Evolutionary conservation across 768 basidiomycete species (phyloP).

Genomic region (Leccinellum albellum): DNA sequence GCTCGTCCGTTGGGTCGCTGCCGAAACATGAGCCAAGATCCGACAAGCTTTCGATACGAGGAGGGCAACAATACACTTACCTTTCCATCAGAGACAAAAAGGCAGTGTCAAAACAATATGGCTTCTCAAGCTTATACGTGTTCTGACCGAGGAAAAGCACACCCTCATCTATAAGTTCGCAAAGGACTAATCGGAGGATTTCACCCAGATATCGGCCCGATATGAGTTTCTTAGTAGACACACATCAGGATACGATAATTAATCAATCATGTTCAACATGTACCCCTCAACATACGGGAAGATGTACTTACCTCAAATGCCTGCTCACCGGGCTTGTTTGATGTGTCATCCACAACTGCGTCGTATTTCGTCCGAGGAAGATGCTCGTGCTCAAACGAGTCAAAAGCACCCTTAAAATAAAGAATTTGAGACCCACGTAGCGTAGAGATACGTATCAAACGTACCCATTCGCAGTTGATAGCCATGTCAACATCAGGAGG

Average conservation of each 20-base stretch:
- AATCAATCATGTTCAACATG: background rate
- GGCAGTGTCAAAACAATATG: conserved; percentile 92
- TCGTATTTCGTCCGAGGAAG: conserved; percentile 96
- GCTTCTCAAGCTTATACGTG: conserved; percentile 95
- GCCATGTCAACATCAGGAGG: conserved; percentile 71
- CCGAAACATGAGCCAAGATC: conserved; percentile 1
- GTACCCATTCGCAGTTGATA: conserved; percentile 97
- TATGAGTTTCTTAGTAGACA: conserved; percentile 72
- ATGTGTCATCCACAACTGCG: conserved; percentile 82
- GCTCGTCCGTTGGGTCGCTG: conserved; percentile 94
- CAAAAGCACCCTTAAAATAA: conserved; percentile 80
- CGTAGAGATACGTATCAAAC: conserved; percentile 13
- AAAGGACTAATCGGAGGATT: conserved; percentile 90
- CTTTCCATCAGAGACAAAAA: conserved; percentile 97
- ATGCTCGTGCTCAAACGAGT: conserved; percentile 92
- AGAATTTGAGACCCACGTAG: background rate
- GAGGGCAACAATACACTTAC: conserved; percentile 33
- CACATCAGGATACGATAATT: background rate
- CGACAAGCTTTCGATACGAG: background rate
- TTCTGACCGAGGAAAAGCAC: conserved; percentile 97
- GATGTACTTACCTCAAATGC: conserved; percentile 69
- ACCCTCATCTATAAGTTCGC: conserved; percentile 94
- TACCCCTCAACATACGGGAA: background rate
- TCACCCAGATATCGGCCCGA: conserved; percentile 96
- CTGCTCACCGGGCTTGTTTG: conserved; percentile 96